These are phyloP conservation scores for Salix exigua DNA, from an alignment of 345 rosid species.

Conservation along the genomic window DNA sequence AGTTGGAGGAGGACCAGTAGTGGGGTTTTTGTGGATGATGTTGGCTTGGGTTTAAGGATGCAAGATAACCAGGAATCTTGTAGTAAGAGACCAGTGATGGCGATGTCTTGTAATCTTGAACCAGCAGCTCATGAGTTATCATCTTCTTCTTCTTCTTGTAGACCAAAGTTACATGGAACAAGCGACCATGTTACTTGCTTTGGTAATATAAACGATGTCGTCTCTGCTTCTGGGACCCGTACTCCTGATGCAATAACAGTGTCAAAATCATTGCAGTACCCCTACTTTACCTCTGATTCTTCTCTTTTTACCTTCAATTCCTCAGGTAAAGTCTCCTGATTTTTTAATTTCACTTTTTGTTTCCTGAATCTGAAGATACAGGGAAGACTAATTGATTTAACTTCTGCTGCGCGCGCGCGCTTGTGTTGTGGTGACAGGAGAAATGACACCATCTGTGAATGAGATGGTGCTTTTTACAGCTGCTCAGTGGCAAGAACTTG, in stretches of 20 bases:
- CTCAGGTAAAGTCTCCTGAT: constrained; percentile 35
- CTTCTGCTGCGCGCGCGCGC: background rate
- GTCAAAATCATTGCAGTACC: constrained; percentile 26
- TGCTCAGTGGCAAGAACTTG: constrained; percentile 74
- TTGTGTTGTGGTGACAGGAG: constrained; percentile 27
- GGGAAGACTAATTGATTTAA: background rate
- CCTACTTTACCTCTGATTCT: constrained; percentile 10
- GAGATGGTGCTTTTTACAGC: constrained; percentile 54
- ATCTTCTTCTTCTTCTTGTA: constrained; percentile 18
- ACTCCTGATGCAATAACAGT: constrained; percentile 15
- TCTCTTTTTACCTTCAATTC: constrained; percentile 23
- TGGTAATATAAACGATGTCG: constrained; percentile 41
- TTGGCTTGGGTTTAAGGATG: constrained; percentile 49
- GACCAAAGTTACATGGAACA: constrained; percentile 37
- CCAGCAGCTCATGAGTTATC: constrained; percentile 8
- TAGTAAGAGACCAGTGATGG: constrained; percentile 23
- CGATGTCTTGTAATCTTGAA: constrained; percentile 26
- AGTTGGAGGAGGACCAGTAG: constrained; percentile 17
- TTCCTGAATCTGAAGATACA: background rate
- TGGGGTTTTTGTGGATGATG: constrained; percentile 26
- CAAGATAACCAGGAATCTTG: constrained; percentile 14
- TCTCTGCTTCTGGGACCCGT: constrained; percentile 16
- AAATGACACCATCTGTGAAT: constrained; percentile 38
- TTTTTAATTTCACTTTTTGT: constrained; percentile 6
- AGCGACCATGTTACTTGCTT: constrained; percentile 36